These are phyloP conservation scores for Saccharomyces hybrid DNA, from an alignment of 1,139 yeast genomes.

Conservation along the genomic window DNA sequence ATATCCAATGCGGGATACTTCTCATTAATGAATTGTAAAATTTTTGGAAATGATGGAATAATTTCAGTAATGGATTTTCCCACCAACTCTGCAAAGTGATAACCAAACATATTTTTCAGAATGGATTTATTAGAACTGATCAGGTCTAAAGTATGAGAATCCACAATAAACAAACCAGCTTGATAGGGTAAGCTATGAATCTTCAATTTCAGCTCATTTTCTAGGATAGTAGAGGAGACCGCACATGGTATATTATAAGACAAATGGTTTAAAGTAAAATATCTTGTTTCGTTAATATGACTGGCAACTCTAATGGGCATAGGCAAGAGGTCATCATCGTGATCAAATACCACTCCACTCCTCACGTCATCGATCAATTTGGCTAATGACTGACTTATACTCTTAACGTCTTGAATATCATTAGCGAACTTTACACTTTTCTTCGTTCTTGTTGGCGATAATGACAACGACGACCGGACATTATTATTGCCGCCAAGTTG, in stretches of 20 bases:
- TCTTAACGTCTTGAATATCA: conserved; percentile 21
- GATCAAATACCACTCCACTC: conserved; percentile 26
- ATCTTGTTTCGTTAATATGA: conserved; percentile 48
- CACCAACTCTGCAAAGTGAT: conserved; percentile 41
- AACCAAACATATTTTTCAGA: conserved; percentile 72
- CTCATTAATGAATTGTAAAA: conserved; percentile 44
- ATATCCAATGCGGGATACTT: conserved; percentile 38
- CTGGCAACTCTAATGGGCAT: conserved; percentile 36
- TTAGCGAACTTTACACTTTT: conserved; percentile 30
- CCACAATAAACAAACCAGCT: conserved; percentile 72
- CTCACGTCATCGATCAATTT: conserved; percentile 20
- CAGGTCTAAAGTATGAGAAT: conserved; percentile 18
- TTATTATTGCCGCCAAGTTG: neutral
- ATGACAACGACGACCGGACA: neutral
- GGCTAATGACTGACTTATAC: conserved; percentile 26
- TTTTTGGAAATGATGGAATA: conserved; percentile 57
- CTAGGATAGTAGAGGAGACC: conserved; percentile 51
- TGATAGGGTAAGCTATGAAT: conserved; percentile 77
- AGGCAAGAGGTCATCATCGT: conserved; percentile 32
- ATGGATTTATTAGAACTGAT: conserved; percentile 63
- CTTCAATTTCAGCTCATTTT: conserved; percentile 42
- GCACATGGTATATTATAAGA: conserved; percentile 58
- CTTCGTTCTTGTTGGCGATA: conserved; percentile 11
- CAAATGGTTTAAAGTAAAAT: conserved; percentile 50
- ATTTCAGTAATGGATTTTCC: conserved; percentile 48